Evolutionary conservation across 805 yeast genomes (phyloP).

Genomic region (Hanseniaspora lindneri): DNA sequence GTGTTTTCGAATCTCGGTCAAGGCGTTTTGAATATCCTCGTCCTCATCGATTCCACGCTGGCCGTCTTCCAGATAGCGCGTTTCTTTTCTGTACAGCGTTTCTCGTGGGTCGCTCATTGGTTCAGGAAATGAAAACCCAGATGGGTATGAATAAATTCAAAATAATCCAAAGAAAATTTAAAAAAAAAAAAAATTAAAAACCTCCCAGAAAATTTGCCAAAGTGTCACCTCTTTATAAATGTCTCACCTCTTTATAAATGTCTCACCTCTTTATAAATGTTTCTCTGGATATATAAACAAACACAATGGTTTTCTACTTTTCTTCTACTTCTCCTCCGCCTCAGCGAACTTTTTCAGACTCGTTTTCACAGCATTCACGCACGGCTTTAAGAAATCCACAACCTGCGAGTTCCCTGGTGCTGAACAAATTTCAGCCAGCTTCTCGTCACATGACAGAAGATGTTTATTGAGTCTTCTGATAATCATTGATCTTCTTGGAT

Average conservation of each 20-base stretch:
- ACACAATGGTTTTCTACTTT: too few relatives aligned
- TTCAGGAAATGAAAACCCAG: too few relatives aligned
- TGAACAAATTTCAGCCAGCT: slow-evolving; percentile 33
- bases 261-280: background rate
- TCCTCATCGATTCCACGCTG: slow-evolving; percentile 20
- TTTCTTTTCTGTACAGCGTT: slow-evolving; percentile 19
- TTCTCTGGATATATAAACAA: too few relatives aligned
- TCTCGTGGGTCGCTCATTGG: slow-evolving; percentile 28
- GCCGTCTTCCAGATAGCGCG: slow-evolving; percentile 21
- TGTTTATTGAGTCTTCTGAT: slow-evolving; percentile 39
- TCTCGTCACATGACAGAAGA: slow-evolving; percentile 37
- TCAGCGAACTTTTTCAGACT: slow-evolving; percentile 14
- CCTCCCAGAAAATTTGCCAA: too few relatives aligned
- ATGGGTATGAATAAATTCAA: too few relatives aligned
- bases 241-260: background rate
- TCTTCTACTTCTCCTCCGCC: background rate
- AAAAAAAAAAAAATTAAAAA: too few relatives aligned
- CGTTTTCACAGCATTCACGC: slow-evolving; percentile 10
- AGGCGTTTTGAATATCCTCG: slow-evolving; percentile 15
- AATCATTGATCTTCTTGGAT: slow-evolving; percentile 33
- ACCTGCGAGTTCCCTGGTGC: background rate
- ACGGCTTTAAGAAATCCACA: slow-evolving; percentile 10
- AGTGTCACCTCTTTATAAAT: background rate
- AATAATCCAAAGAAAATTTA: too few relatives aligned
- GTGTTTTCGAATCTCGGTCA: slow-evolving; percentile 17